Conservation (phyloP, 2,329 filamentous ascomycete species). For the Penicillium sp. region DNA sequence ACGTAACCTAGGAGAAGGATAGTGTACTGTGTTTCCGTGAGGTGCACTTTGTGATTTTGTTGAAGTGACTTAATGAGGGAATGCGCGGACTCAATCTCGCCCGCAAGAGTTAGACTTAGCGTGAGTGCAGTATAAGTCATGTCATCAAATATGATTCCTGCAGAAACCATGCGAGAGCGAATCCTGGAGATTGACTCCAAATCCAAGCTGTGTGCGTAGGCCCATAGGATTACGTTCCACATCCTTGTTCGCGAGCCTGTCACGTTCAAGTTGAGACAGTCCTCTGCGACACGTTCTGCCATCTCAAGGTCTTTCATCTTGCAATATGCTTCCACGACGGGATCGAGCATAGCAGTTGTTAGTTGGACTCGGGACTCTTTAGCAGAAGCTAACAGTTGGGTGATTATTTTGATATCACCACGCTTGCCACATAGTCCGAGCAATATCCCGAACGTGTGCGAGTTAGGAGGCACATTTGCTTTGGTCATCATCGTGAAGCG, state of each 20-base stretch:
- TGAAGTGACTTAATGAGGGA: constrained; percentile 53
- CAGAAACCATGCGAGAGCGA: constrained; percentile 60
- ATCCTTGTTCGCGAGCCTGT: constrained; percentile 63
- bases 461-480: constrained; percentile 59
- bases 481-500: constrained; percentile 67
- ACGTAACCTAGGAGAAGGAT: constrained; percentile 57
- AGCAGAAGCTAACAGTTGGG: constrained; percentile 68
- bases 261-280: constrained; percentile 58
- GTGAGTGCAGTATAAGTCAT: constrained; percentile 68
- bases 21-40: constrained; percentile 51
- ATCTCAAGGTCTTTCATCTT: constrained; percentile 58
- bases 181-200: constrained; percentile 58
- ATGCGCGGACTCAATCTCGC: constrained; percentile 60
- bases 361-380: constrained; percentile 58
- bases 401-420: constrained; percentile 74
- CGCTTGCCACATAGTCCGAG: constrained; percentile 72
- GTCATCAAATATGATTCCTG: constrained; percentile 57
- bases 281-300: constrained; percentile 64
- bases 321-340: constrained; percentile 71
- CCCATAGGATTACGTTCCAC: constrained; percentile 79
- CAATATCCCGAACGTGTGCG: constrained; percentile 71
- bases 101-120: constrained; percentile 58
- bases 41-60: constrained; percentile 41
- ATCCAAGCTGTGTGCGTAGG: constrained; percentile 69
- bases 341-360: constrained; percentile 63